Evolutionary conservation across 2,329 filamentous ascomycete genomes (phyloP), one percentile per base, ranked within the genome.

Genomic region (Ophioceras dolichostomum): DNA sequence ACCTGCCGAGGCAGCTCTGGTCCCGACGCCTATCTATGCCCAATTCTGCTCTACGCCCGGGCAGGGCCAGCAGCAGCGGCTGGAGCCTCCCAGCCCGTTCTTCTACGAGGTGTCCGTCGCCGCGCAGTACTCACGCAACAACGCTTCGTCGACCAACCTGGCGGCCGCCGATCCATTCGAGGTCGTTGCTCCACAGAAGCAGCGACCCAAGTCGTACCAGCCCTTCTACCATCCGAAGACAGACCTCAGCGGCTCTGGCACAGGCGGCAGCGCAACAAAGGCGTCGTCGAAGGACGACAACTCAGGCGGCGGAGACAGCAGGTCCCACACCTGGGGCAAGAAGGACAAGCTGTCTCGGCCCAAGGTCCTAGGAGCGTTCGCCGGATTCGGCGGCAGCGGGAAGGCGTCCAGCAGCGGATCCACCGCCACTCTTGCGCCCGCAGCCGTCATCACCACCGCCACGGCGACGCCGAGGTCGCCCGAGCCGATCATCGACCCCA

Each of bases 11-110:
- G 44, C 42, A 4, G 45, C 59, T 9, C 66, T 72, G 14, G 76
- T 82, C 3, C 84, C 88, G 82, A 31, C 27, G 2, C 86, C 88
- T 18, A 87, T 89, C 39, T 94, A 84, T 67, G 75, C 83, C 12
- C 80, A 91, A 49, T 91, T 89, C 53, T 60, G 64, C 32, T 18
- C 19, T 4, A 65, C 56, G 43, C 55, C 55, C 48, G 41, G 54
- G 45, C 47, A 55, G 49, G 40, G 54, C 48, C 39, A 47, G 10
- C 33, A 27, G 33, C 33, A 10, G 21, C 29, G 20, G 26, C 22
- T 20, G 34, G 26, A 7, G 10, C n/a, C 12, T 31, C 5, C 26
- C 14, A 47, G 39, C 46, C 46, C 32, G 44, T 41, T 37, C 44
- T 39, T 14, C 18, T 20, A 39, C 41, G 38, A 41, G 29, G 37